Evolutionary conservation across 2,329 filamentous ascomycete genomes (phyloP).

Genomic region (Bisporella sp.): DNA sequence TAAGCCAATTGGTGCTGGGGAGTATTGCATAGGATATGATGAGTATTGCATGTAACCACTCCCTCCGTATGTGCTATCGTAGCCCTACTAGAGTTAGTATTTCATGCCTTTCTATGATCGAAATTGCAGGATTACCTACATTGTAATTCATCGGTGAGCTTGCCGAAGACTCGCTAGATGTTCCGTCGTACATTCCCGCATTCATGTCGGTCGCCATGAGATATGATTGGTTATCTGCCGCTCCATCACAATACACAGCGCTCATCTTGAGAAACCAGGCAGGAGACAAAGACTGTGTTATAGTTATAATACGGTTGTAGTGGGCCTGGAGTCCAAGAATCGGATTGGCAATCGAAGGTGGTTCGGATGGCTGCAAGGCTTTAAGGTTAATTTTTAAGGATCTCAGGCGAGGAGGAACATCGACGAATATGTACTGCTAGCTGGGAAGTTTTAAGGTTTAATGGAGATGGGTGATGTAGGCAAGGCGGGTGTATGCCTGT

Average conservation of each 20-base stretch:
- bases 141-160: constrained; percentile 25
- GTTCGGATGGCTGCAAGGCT: no score
- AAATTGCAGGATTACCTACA: constrained; percentile 12
- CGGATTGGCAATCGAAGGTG: no score
- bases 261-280: constrained; percentile 14
- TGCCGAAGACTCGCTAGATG: constrained; percentile 26
- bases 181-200: constrained; percentile 22
- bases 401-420: no score
- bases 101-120: neutral
- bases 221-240: constrained; percentile 15
- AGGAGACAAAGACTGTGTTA: neutral
- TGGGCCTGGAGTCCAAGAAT: no score
- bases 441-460: no score
- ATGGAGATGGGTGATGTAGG: no score
- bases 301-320: neutral
- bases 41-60: constrained; percentile 22
- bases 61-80: constrained; percentile 20
- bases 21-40: constrained; percentile 23
- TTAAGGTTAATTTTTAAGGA: no score
- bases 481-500: no score
- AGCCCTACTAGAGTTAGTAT: constrained; percentile 15
- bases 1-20: constrained; percentile 19
- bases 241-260: constrained; percentile 14
- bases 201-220: constrained; percentile 19
- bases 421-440: no score